These are phyloP conservation scores for Agrocybe chaxingu DNA, from an alignment of 768 basidiomycete species.

Conservation along the genomic window DNA sequence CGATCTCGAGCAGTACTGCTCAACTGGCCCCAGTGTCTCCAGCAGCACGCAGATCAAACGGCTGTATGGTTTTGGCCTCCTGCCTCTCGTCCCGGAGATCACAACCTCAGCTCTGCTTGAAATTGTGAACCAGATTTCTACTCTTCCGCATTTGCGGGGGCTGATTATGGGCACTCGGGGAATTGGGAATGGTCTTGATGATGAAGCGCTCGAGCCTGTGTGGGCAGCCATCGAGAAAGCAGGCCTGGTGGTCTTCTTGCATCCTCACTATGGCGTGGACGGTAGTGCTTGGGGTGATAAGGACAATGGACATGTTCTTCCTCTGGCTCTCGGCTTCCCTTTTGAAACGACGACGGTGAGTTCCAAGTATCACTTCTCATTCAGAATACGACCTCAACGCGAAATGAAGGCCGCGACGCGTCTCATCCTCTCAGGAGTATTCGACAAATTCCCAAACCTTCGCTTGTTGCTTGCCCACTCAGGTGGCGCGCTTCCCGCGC, in stretches of 20 bases:
- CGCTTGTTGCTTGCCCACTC: constrained; percentile 84
- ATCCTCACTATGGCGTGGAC: constrained; percentile 85
- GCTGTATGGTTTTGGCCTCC: constrained; percentile 80
- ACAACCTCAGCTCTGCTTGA: constrained; percentile 54
- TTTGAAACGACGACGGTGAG: constrained; percentile 86
- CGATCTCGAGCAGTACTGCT: constrained; percentile 79
- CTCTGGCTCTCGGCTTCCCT: constrained; percentile 84
- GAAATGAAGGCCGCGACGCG: constrained; percentile 61
- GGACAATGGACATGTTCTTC: constrained; percentile 84
- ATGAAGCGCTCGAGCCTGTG: constrained; percentile 71
- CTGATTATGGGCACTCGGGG: constrained; percentile 84
- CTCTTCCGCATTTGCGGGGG: constrained; percentile 63
- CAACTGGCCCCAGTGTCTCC: constrained; percentile 49
- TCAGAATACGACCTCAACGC: not conserved
- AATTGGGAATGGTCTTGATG: constrained; percentile 78
- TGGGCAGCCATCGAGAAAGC: constrained; percentile 75
- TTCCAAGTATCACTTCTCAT: constrained; percentile 7
- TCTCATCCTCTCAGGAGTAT: constrained; percentile 74
- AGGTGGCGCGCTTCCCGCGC: constrained; percentile 77
- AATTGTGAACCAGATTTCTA: constrained; percentile 62
- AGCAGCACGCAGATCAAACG: constrained; percentile 44
- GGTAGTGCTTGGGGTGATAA: constrained; percentile 69
- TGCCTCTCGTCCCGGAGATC: constrained; percentile 75
- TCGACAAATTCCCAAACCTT: constrained; percentile 76
- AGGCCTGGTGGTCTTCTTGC: constrained; percentile 76